Evolutionary conservation across 2,329 filamentous ascomycete species (phyloP).

Genomic region (Neoarthrinium moseri): DNA sequence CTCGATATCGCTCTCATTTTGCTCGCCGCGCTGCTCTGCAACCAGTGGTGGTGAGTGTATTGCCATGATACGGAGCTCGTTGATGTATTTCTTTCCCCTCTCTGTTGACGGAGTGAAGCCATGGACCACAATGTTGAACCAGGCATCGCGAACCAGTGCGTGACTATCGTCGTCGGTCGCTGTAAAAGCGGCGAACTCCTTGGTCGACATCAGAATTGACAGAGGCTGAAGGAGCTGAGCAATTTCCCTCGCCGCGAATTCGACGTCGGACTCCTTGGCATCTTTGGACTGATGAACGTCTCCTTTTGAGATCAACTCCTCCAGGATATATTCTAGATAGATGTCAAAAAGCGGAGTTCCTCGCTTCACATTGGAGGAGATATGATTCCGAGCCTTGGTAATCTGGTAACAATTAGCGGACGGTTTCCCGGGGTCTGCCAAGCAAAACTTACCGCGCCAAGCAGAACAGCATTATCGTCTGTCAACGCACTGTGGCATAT

Average conservation of each 20-base stretch:
- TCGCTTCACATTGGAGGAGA: constrained; percentile 67
- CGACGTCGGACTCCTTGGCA: constrained; percentile 73
- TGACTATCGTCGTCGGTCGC: constrained; percentile 66
- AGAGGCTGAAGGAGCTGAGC: constrained; percentile 82
- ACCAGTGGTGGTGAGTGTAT: constrained; percentile 85
- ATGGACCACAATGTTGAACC: constrained; percentile 97
- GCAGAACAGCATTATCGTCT: constrained; percentile 64
- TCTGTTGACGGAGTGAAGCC: constrained; percentile 78
- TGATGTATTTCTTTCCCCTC: constrained; percentile 68
- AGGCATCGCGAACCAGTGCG: constrained; percentile 80
- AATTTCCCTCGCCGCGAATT: constrained; percentile 84
- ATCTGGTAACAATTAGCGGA: constrained; percentile 42
- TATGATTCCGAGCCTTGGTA: constrained; percentile 73
- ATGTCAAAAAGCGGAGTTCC: constrained; percentile 77
- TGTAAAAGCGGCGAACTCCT: constrained; percentile 48
- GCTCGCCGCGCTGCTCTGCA: constrained; percentile 82
- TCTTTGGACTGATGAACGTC: constrained; percentile 76
- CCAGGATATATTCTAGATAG: constrained; percentile 80
- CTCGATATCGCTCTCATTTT: constrained; percentile 94
- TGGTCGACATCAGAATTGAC: constrained; percentile 75
- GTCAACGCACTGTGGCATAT: constrained; percentile 72
- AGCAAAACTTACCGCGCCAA: constrained; percentile 64
- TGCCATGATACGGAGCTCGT: constrained; percentile 81
- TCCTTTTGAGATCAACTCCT: constrained; percentile 85
- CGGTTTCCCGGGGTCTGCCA: background rate